Conservation (phyloP, 208 protist genomes). For the Acanthamoeba polyphaga region DNA sequence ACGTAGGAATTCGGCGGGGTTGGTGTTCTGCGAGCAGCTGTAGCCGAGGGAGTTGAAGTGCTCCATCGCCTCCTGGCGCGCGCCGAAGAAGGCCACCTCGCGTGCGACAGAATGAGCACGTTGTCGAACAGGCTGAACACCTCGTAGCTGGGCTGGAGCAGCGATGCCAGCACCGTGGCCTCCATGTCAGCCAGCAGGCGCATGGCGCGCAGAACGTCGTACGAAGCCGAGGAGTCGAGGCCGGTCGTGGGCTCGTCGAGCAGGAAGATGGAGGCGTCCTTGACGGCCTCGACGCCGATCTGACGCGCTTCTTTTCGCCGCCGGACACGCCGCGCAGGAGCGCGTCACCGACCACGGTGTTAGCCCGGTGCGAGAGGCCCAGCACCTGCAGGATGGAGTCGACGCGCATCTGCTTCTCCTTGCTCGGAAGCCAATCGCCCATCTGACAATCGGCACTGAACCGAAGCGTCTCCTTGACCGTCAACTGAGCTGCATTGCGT, state of each 20-base stretch:
- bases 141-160: slow-evolving; percentile 78
- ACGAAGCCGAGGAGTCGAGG: slow-evolving; percentile 87
- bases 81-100: slow-evolving; percentile 64
- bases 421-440: background rate
- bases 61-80: background rate
- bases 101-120: slow-evolving; percentile 76
- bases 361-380: slow-evolving; percentile 75
- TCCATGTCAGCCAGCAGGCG: slow-evolving; percentile 11
- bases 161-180: slow-evolving; percentile 72
- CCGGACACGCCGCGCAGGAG: slow-evolving; percentile 88
- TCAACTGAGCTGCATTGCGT: slow-evolving; percentile 64
- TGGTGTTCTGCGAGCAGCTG: slow-evolving; percentile 61
- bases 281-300: slow-evolving; percentile 87
- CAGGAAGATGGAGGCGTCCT: slow-evolving; percentile 80
- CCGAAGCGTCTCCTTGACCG: slow-evolving; percentile 79
- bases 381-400: slow-evolving; percentile 70
- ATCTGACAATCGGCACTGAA: slow-evolving; percentile 78
- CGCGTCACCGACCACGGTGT: slow-evolving; percentile 80
- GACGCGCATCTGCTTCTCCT: slow-evolving; percentile 35
- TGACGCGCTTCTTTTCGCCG: slow-evolving; percentile 89
- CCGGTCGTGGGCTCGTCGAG: slow-evolving; percentile 91
- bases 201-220: slow-evolving; percentile 38
- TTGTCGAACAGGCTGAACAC: slow-evolving; percentile 82
- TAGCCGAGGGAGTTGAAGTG: slow-evolving; percentile 70
- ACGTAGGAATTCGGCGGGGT: slow-evolving; percentile 82